Percentiles rank a stretch among this genome's conserved stretches.
These are phyloP conservation scores for Crepidotus variabilis DNA, from an alignment of 768 basidiomycete species.

Conservation along the genomic window DNA sequence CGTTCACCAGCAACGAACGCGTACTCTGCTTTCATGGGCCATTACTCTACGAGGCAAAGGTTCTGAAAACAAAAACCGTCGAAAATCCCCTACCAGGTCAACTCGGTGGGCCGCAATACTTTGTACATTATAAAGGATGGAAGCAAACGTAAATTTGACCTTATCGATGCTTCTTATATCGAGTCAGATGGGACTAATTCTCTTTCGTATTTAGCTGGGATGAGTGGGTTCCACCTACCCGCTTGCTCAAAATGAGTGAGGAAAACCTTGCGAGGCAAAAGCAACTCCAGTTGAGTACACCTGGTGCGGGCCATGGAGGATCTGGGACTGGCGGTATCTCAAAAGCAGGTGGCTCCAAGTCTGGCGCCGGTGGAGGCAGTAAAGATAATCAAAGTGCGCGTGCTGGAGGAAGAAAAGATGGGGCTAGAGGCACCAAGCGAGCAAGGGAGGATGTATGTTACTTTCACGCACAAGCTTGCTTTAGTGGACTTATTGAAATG, in stretches of 20 bases:
- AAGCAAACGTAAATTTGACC: conserved; percentile 79
- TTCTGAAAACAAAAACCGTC: conserved; percentile 65
- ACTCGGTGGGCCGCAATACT: conserved; percentile 75
- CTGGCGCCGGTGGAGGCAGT: conserved; percentile 20
- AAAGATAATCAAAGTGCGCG: conserved; percentile 21
- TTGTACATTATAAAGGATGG: conserved; percentile 99
- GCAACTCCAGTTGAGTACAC: conserved; percentile 38
- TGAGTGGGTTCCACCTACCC: conserved; percentile 86
- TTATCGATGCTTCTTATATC: neutral
- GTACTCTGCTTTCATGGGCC: conserved; percentile 95
- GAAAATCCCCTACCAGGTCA: conserved; percentile 61
- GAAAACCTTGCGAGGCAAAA: conserved; percentile 78
- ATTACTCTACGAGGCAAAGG: conserved; percentile 92
- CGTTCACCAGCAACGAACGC: conserved; percentile 64
- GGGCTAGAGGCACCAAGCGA: conserved; percentile 56
- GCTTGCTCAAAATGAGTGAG: conserved; percentile 85
- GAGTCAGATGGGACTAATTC: neutral
- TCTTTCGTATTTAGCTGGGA: conserved; percentile 66
- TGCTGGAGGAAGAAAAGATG: conserved; percentile 5
- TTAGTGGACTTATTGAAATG: neutral
- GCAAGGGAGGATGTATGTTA: conserved; percentile 67
- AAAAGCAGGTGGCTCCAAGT: neutral
- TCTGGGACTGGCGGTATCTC: conserved; percentile 8
- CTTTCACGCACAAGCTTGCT: neutral
- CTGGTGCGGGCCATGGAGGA: conserved; percentile 20